Evolutionary conservation across 768 basidiomycete species (phyloP), one percentile per base, ranked within the genome.

Genomic region (Hericium coralloides): DNA sequence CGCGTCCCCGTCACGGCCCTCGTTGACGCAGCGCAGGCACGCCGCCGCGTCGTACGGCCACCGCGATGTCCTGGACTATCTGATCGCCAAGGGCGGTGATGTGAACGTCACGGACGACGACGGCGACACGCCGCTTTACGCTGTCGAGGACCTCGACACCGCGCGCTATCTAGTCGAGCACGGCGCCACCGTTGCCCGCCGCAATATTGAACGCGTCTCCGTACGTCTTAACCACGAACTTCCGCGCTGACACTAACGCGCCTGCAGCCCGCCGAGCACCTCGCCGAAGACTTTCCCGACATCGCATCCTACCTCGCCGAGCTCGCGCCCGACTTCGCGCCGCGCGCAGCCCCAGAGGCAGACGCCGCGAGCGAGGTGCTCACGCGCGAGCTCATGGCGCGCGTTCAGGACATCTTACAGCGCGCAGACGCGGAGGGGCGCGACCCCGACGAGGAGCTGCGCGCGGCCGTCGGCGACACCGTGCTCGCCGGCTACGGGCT

Each of bases 21-120:
- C 38, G 18, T 31, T 37, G 17, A 56, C 63, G 31, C 52, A 48
- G 20, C 56, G 8, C 60, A 91, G 88, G 85, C 93, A 97, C 71
- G 94, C 94, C 17, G 93, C 94, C 14, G 93, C 94, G 1, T 95
- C 93, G 1, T 97, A 95, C 65, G 90, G 84, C 17, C 93, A 93
- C 31, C 67, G 88, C 9, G 71, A 85, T 49, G 69, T 94, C 43
- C 73, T 97, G 37, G 77, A 83, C 14, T 95, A 92, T 72, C 82
- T 97, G 56, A 74, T 93, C 54, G 38, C 56, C 52, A 55, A 61
- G 85, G 93, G 93, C 15, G 94, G 93, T 52, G 80, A 95, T 67
- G 88, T 94, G 57, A 93, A 97, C 66, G 70, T 94, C 59, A 79
- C 82, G 1, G 94, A 97, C 67, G 76, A 76, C 53, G 94, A 97